Base-by-base conservation (phyloP, 805 yeast genomes). In the Metschnikowia arizonensis region DNA sequence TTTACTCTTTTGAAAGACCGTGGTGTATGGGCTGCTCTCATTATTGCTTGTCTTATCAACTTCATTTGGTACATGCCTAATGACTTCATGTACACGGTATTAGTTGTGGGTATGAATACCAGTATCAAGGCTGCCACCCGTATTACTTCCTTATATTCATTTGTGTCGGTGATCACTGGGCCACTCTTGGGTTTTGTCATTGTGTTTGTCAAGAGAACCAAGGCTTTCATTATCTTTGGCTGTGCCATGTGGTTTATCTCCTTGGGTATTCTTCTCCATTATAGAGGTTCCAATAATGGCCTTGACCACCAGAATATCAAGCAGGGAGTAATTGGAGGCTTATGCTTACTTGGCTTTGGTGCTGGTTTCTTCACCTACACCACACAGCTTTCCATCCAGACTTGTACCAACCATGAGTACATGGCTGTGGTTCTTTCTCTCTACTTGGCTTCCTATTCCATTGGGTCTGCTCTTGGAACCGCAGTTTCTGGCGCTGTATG, bases 361-460 rank as follows among this genome's bases (percentile, higher is more conserved):
- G 86, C 86, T 35, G 87, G 87, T 14, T 77, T 83, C 61, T 81
- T 83, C 69, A 79, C 85, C 12, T 82, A 81, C 55, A 73, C 84
- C 4, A 71, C 81, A 9, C 85, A 80, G 58, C 79, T 79, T 5
- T 74, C 84, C 34, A 74, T 80, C 50, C 81, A 78, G 57, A 69
- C 86, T 0, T 69, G 77, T 46, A 74, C 79, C 29, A 74, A 68
- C 51, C 89, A 82, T 62, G 82, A 78, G 57, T 73, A 77, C 62
- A 76, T 82, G 81, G 86, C 85, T 9, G 74, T 78, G 38, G 73
- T 78, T 28, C 74, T 81, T 35, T 73, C 87, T 1, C 61, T 81
- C 33, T 79, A 77, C 63, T 68, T 79, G 52, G 71, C 88, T 2
- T 60, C 76, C 18, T 82, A 81, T 60, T 73, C 77, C 52, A 69